Base-by-base conservation (phyloP, 208 protist genomes). In the Crithidia bombi region DNA sequence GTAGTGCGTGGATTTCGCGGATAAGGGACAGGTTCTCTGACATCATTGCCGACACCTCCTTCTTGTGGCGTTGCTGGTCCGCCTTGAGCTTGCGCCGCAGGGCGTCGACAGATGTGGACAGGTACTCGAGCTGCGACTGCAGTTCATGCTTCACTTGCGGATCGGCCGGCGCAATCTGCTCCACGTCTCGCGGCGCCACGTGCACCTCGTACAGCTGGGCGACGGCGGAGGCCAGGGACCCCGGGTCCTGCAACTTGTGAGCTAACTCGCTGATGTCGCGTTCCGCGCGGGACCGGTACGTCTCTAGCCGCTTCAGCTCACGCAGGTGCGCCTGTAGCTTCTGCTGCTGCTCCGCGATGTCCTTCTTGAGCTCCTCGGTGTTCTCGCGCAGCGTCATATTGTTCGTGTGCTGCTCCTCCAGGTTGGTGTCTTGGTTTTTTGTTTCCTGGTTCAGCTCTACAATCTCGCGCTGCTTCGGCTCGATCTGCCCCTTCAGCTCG, bases 401-500 rank as follows among this genome's bases (percentile, higher is more conserved):
- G 68, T 83, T 96, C 55, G 90, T 81, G 83, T 98, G 88, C 63
- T 95, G 83, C 43, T 69, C 73, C 77, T 98, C 95, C 11, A 97
- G 82, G 56, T 98, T 93, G 36, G 73, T 49, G 73, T 98, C 93
- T 75, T 98, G 98, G 41, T 95, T 85, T 61, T 90, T 92, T 38
- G 98, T 97, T 64, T 97, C 85, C 73, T 97, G 75, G 63, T 97
- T 95, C 65, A 97, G 84, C 33, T 84, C 75, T 6, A 72, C 69
- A 58, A 99, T 98, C 69, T 99, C 90, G 28, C 91, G 76, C 76
- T 99, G 97, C 67, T 96, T 86, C 38, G 98, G 98, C 82, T 98
- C 96, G 67, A 99, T 99, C 85, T 99, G 98, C 65, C 92, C 93
- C 77, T 99, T 98, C 28, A 99, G 87, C 84, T 99, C 95, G 21